These are phyloP conservation scores for Madurella mycetomatis DNA, from an alignment of 2,329 filamentous ascomycete genomes.

Conservation along the genomic window DNA sequence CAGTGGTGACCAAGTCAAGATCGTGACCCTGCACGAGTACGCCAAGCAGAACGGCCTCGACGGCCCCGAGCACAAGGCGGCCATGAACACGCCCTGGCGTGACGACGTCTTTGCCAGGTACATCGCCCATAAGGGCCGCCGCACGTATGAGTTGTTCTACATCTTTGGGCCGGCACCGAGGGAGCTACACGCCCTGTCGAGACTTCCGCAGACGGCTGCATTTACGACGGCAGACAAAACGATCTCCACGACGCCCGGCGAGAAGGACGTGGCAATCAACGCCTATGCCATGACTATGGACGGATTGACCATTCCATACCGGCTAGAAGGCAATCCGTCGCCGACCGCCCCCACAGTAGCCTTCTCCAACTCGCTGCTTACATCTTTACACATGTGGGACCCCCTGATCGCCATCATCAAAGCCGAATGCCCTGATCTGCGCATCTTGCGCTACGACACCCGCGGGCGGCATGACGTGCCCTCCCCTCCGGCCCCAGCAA, in stretches of 20 bases:
- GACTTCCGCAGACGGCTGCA: slow-evolving; percentile 40
- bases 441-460: slow-evolving; percentile 71
- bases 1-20: slow-evolving; percentile 43
- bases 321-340: slow-evolving; percentile 66
- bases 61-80: slow-evolving; percentile 59
- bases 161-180: slow-evolving; percentile 72
- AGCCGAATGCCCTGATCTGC: slow-evolving; percentile 57
- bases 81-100: slow-evolving; percentile 59
- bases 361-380: slow-evolving; percentile 76
- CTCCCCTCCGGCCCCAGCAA: slow-evolving; percentile 47
- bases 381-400: slow-evolving; percentile 78
- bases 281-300: slow-evolving; percentile 67
- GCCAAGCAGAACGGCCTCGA: slow-evolving; percentile 61
- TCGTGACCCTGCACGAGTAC: slow-evolving; percentile 70
- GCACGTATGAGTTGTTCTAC: slow-evolving; percentile 70
- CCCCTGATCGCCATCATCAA: slow-evolving; percentile 61
- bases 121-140: slow-evolving; percentile 52
- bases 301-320: slow-evolving; percentile 65
- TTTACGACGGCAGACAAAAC: slow-evolving; percentile 53
- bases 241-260: slow-evolving; percentile 51
- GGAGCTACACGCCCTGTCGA: slow-evolving; percentile 57
- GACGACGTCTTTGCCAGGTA: slow-evolving; percentile 55
- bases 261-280: slow-evolving; percentile 49
- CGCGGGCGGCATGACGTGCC: slow-evolving; percentile 60
- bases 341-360: slow-evolving; percentile 67